Conservation (phyloP, 106 monocot genomes). For the Narthecium ossifragum region DNA sequence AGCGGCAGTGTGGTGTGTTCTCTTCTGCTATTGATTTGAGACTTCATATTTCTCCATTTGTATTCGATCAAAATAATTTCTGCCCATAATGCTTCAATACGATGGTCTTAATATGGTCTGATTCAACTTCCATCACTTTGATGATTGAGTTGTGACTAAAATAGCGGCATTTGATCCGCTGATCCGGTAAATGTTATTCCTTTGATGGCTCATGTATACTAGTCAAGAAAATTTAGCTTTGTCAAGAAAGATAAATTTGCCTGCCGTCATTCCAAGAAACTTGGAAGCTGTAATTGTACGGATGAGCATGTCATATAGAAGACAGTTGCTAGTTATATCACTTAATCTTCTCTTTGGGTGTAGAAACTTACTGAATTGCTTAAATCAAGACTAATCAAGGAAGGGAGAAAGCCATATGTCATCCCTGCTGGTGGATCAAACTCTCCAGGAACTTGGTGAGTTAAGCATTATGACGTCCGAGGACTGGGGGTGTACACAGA, state of each 20-base stretch:
- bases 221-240: too few species aligned
- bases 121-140: too few species aligned
- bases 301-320: background rate
- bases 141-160: too few species aligned
- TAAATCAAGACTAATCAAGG: conserved; percentile 46
- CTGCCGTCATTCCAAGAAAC: background rate
- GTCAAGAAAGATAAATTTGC: background rate
- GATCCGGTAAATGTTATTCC: too few species aligned
- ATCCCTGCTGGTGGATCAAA: conserved; percentile 99
- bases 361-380: conserved; percentile 78
- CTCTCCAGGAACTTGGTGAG: conserved; percentile 94
- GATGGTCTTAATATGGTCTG: too few species aligned
- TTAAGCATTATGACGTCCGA: too few species aligned
- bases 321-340: background rate
- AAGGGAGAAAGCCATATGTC: conserved; percentile 91
- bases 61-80: too few species aligned
- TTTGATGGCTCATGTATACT: too few species aligned
- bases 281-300: background rate
- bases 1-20: conserved; percentile 84
- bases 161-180: too few species aligned
- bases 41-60: background rate
- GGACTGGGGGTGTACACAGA: too few species aligned
- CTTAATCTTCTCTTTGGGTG: background rate
- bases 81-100: too few species aligned
- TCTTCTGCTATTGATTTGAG: background rate